Base-by-base conservation (phyloP, 129 eudicot species). In the Saposhnikovia divaricata region DNA sequence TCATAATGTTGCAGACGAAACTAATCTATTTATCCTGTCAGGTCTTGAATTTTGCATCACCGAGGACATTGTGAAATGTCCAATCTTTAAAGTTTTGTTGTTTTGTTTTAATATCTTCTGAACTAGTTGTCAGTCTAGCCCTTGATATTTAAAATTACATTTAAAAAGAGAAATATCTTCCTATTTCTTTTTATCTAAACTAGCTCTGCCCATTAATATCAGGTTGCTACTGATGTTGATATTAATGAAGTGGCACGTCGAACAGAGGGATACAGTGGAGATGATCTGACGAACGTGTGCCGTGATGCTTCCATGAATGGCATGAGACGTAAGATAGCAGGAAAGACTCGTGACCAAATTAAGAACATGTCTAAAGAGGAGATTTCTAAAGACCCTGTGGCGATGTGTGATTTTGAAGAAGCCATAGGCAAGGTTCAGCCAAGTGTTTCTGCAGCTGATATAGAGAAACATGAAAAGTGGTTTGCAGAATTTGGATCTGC, bases 211-310 rank as follows among this genome's bases (percentile, higher is more conserved):
- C 31, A 50, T 59, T 68, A 68, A 23, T 53, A 75, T 83, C 90
- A 93, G 97, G 89, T 95, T 21, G 89, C 96, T 81, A 39, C 92
- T 77, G 97, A 92, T 69, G 99, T 95, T 59, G 93, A 95, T 79
- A 92, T 95, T 13, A 88, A 85, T 71, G 96, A 87, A 21, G 97
- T 95, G 44, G 99, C 99, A 44, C 90, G 99, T 11, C 79, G 86
- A 74, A 92, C 97, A 39, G 97, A 95, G 81, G 99, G 99, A 28
- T 95, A 95, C 84, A 95, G 99, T 83, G 99, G 99, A 81, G 97
- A 95, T 28, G 99, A 95, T 81, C 81, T 95, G 42, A 95, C 97
- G 63, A 95, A 95, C 34, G 96, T 95, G 43, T 95, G 99, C 40
- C 83, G 97, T 28, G 99, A 95, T 76, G 97, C 99, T 72, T 95